Base-by-base conservation (phyloP, 306 rosid genomes). In the Cajanus cajan region DNA sequence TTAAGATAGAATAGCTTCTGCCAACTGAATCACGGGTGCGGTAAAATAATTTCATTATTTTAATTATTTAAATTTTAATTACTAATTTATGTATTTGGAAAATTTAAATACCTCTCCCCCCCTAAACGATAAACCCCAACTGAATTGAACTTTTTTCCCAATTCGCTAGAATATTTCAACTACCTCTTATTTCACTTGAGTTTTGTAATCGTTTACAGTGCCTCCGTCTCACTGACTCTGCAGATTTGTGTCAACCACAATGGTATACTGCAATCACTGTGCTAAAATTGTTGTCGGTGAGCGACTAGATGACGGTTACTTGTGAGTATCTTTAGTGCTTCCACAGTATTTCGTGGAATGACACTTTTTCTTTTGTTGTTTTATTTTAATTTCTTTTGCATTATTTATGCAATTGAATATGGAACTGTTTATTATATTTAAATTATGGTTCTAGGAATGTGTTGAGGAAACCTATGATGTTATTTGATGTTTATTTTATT, bases 201-300 rank as follows among this genome's bases (percentile, higher is more conserved):
- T 61, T 44, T 31, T 75, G 15, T 10, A 2, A 10, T 22, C 14
- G 28, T 28, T 41, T 74, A 31, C 13, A 8, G 22, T n/a, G 21
- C 44, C 58, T 39, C 36, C 14, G 14, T 34, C 15, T 57, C 18
- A 44, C 50, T 40, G 28, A 41, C 15, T 28, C 45, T 41, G 16
- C 39, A 55, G 71, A 31, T 18, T 68, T 41, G 40, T 58, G 15
- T 68, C 33, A 14, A 19, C 10, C 69, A 5, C 51, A 68, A 78
- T 78, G 82, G 77, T 68, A 34, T 78, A 2, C 77, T 78, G 82
- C 40, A 25, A 43, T 68, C 82, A 69, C 8, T 78, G 82, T 58
- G 37, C 25, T 51, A 68, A 57, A 68, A 9, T 68, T 33, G 82
- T 78, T 5, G 0, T 19, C 0, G 69, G 69, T 0, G 70, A 41